These are phyloP conservation scores for Baorangia bicolor DNA, from an alignment of 768 basidiomycete species.

Conservation along the genomic window DNA sequence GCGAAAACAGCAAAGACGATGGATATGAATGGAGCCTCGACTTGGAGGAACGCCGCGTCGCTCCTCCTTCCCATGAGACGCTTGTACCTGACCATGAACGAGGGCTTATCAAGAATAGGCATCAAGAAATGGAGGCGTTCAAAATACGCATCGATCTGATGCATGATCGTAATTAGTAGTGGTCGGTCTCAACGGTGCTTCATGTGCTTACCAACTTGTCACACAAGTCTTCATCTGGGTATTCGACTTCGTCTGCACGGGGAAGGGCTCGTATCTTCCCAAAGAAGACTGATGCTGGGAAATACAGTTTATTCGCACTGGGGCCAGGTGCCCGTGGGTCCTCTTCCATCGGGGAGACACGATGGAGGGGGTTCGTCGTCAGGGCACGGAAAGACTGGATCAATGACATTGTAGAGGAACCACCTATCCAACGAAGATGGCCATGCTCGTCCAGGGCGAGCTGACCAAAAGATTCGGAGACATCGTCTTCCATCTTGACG, in stretches of 20 bases:
- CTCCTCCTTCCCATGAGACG: slow-evolving; percentile 69
- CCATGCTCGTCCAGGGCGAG: slow-evolving; percentile 87
- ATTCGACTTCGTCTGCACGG: slow-evolving; percentile 83
- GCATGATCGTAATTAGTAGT: slow-evolving; percentile 24
- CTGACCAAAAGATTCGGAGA: slow-evolving; percentile 84
- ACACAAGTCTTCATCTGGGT: slow-evolving; percentile 78
- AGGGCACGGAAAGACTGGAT: slow-evolving; percentile 83
- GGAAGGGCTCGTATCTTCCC: slow-evolving; percentile 83
- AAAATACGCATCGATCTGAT: slow-evolving; percentile 85
- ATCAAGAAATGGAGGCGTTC: slow-evolving; percentile 82
- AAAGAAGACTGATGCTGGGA: slow-evolving; percentile 84
- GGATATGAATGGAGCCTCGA: slow-evolving; percentile 74
- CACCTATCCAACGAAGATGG: slow-evolving; percentile 90
- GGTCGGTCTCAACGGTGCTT: slow-evolving; percentile 12
- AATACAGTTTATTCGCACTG: slow-evolving; percentile 82
- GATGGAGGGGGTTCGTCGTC: slow-evolving; percentile 70
- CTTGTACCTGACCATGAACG: slow-evolving; percentile 71
- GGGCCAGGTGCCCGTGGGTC: slow-evolving; percentile 77
- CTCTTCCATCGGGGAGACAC: slow-evolving; percentile 81
- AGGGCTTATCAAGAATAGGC: slow-evolving; percentile 84
- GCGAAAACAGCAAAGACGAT: slow-evolving; percentile 89
- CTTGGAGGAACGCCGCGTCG: slow-evolving; percentile 51
- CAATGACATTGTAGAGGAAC: slow-evolving; percentile 89
- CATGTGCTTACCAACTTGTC: slow-evolving; percentile 71
- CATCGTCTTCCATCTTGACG: slow-evolving; percentile 57